Conservation (phyloP, 2,329 filamentous ascomycete genomes). For the Botrytis byssoidea region DNA sequence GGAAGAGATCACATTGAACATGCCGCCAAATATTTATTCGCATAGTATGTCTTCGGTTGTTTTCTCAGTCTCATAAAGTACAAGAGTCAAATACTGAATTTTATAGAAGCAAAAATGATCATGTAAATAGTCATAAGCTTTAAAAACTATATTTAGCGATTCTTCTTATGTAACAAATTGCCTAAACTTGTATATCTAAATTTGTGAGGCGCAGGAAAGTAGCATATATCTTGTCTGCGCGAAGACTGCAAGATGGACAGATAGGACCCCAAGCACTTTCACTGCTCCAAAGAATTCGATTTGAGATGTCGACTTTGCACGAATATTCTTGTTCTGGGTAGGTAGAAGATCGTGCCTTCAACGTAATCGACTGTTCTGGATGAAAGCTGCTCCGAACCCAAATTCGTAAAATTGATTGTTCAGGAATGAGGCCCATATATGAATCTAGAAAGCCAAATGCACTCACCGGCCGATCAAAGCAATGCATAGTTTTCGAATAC, state of each 20-base stretch:
- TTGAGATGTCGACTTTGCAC: neutral
- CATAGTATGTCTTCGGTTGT: slow-evolving; percentile 19
- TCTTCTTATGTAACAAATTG: neutral
- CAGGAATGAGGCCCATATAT: neutral
- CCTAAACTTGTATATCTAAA: neutral
- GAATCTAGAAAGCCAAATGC: neutral
- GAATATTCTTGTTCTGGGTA: neutral
- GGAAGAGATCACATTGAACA: slow-evolving; percentile 48
- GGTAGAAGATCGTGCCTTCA: no score
- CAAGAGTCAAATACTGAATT: slow-evolving; percentile 9
- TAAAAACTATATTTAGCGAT: neutral
- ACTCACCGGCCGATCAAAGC: no score
- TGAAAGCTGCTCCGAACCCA: neutral
- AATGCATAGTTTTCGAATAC: neutral
- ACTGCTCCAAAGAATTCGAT: neutral
- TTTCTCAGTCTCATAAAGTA: neutral
- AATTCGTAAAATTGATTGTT: no score
- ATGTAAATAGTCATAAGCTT: slow-evolving; percentile 14
- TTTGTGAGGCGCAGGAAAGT: neutral
- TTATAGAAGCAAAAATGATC: slow-evolving; percentile 14
- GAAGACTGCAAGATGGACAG: neutral
- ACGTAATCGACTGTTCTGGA: neutral
- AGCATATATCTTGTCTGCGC: neutral
- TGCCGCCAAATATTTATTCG: slow-evolving; percentile 23
- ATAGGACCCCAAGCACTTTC: neutral